Base-by-base conservation (phyloP, 768 basidiomycete genomes). In the Termitomyces sp. region DNA sequence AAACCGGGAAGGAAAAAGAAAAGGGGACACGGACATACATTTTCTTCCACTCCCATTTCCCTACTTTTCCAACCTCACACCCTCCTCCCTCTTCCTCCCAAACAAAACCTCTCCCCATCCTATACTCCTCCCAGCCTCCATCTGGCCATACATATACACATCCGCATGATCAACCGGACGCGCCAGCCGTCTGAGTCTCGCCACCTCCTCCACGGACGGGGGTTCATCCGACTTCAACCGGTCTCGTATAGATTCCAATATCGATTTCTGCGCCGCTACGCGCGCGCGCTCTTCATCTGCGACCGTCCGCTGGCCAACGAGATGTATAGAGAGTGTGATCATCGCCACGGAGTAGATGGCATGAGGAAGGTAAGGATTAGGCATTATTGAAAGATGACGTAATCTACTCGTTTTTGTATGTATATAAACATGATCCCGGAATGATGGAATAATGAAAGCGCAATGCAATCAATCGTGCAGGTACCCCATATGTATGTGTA, bases 311-410 rank as follows among this genome's bases (percentile, higher is more conserved):
- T 81, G 77, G 65, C 71, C 76, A 40, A 88, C 76, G 28, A 87
- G 73, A 69, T 90, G 87, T 57, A 87, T 83, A 30, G 86, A 82
- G 59, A 88, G 68, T 24, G 87, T 87, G 48, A 80, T 83, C 63
- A 88, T 74, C 9, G 85, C 86, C 47, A 85, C 72, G 33, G 86
- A 81, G 68, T 82, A 89, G 61, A 88, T 53, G 54, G 86, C 72
- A 63, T 89, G 86, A 30, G 84, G 85, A 57, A 86, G 66, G 71
- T 88, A 88, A 48, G 66, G 53, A 57, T 56, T 64, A 18, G 57
- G 54, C 64, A 65, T 63, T 61, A 20, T 35, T 16, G 3, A 40
- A 40, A 44, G 62, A 57, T 65, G 59, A 65, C 59, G 58, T 65
- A 65, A 65, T 58, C 53, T 40, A n/a, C 22, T 33, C 24, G 26